Base-by-base conservation (phyloP, 768 basidiomycete species). In the Ramaria sp. region DNA sequence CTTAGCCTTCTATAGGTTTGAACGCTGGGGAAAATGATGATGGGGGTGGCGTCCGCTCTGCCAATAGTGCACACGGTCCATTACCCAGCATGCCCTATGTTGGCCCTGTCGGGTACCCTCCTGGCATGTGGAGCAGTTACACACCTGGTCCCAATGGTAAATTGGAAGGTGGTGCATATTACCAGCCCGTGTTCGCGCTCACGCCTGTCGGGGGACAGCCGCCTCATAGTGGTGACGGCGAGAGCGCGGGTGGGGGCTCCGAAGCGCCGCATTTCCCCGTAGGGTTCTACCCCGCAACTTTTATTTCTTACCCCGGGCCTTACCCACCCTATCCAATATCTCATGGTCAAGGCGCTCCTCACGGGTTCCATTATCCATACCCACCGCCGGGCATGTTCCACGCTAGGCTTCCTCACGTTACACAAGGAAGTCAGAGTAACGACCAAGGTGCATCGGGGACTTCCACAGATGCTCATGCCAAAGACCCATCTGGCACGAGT, bases 61-160 rank as follows among this genome's bases (percentile, higher is more conserved):
- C 51, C 22, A 39, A 52, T 18, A 38, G 51, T 6, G 12, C 42
- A 15, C 27, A 34, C 16, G 70, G 70, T 55, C 72, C 77, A 56
- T 74, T 78, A 49, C 72, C 73, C 43, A 70, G 77, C 65, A 69
- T 70, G 37, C 65, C 74, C 48, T 83, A 78, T 67, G 71, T 81
- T 67, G 67, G 71, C 12, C 71, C 71, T 15, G 66, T 79, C 36
- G 71, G 74, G 48, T 79, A 79, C 60, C 74, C 77, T 48, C 71
- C 78, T 44, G 73, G 73, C 41, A 77, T 77, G 59, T 81, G 78
- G 57, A 70, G 73, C 61, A 78, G 79, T 60, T 81, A 80, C 66
- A 69, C 79, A 24, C 68, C 72, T 56, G 67, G 69, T 36, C 64
- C 73, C 55, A 66, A 42, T 20, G 53, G 43, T 15, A 55, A 55